phyloP scores from a whole-genome alignment of 352 stramenopile species.

The Globisporangium middletonii region DNA sequence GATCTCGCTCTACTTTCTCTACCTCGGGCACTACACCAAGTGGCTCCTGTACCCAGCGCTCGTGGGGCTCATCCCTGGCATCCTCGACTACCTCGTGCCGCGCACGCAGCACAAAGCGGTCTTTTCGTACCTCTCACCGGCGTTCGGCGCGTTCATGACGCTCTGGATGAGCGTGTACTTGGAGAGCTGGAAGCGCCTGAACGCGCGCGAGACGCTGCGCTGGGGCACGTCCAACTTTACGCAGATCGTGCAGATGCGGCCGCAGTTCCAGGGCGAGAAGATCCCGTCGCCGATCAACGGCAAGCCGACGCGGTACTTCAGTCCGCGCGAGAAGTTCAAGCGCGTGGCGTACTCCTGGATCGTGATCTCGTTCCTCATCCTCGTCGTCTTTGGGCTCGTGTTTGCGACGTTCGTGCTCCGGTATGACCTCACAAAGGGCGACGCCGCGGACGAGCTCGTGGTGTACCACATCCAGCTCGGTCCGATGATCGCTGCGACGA shows the following conservation, averaged over 20 bases:
- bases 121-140: constrained; percentile 69
- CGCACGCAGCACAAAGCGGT: constrained; percentile 43
- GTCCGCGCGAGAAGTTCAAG: constrained; percentile 57
- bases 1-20: constrained; percentile 97
- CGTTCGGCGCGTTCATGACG: constrained; percentile 84
- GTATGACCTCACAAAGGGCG: constrained; percentile 64
- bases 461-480: constrained; percentile 62
- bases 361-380: constrained; percentile 70
- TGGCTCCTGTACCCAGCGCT: constrained; percentile 93
- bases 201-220: constrained; percentile 65
- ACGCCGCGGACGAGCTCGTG: constrained; percentile 47
- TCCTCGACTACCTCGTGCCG: constrained; percentile 56
- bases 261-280: constrained; percentile 68
- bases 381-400: constrained; percentile 71
- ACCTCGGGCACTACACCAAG: constrained; percentile 94
- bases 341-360: constrained; percentile 73
- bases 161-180: constrained; percentile 89
- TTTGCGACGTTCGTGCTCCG: constrained; percentile 73
- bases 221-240: constrained; percentile 83
- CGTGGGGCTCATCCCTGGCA: constrained; percentile 86
- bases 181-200: constrained; percentile 87
- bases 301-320: constrained; percentile 60
- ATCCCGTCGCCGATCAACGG: constrained; percentile 77
- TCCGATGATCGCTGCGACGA: constrained; percentile 59
- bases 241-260: constrained; percentile 57